These are phyloP conservation scores for Acacia acuminata DNA, from an alignment of 306 rosid species.

Conservation along the genomic window DNA sequence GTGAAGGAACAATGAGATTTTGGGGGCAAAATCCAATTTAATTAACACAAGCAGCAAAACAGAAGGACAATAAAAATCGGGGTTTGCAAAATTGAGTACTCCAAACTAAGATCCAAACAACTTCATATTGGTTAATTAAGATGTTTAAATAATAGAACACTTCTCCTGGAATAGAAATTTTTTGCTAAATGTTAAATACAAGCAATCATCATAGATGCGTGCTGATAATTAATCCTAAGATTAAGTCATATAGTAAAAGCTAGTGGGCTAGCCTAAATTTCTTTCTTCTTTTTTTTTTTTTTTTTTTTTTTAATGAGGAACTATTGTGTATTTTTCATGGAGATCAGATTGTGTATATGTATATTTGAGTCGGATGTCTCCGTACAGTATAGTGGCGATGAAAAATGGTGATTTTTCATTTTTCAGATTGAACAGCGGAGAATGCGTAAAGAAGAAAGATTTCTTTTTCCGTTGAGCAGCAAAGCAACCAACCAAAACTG, in stretches of 20 bases:
- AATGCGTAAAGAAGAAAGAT: slow-evolving; percentile 18
- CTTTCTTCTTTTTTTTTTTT: too few relatives aligned
- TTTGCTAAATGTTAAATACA: background rate
- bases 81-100: background rate
- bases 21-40: background rate
- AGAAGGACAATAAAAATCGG: background rate
- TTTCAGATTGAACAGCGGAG: slow-evolving; percentile 3
- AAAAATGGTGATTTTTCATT: background rate
- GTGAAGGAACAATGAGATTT: background rate
- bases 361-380: background rate
- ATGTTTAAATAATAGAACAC: background rate
- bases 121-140: background rate
- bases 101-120: too few relatives aligned
- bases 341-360: background rate
- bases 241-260: background rate
- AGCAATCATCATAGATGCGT: background rate
- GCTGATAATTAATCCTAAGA: background rate
- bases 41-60: background rate
- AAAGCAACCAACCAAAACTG: slow-evolving; percentile 2
- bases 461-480: slow-evolving; percentile 11
- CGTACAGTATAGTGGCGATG: slow-evolving; percentile 8
- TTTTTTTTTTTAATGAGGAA: background rate
- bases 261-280: background rate
- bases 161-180: background rate
- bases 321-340: background rate